A percentile compares a stretch with the other conserved stretches of the same genome.
Evolutionary conservation across 345 rosid genomes (phyloP).

Genomic region (Abelmoschus esculentus): DNA sequence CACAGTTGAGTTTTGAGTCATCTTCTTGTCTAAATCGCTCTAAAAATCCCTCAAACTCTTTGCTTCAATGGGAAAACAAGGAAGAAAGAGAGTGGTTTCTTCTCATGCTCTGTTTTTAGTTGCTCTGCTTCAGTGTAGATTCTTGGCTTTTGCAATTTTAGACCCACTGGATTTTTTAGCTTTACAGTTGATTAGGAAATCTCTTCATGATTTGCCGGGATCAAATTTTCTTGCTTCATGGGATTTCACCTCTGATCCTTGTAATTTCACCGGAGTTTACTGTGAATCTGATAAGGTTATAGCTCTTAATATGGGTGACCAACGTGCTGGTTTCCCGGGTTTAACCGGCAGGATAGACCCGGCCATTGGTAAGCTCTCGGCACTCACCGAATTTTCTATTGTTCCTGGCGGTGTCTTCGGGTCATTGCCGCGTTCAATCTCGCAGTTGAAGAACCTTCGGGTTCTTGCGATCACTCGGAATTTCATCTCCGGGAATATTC

Average conservation of each 20-base stretch:
- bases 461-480: constrained; percentile 70
- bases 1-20: constrained; percentile 40
- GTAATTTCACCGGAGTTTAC: constrained; percentile 81
- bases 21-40: not conserved
- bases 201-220: constrained; percentile 72
- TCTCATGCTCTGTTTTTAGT: constrained; percentile 9
- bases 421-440: constrained; percentile 50
- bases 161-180: constrained; percentile 88
- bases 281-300: constrained; percentile 63
- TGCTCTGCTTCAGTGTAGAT: constrained; percentile 17
- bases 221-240: constrained; percentile 82
- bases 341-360: constrained; percentile 66
- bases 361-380: constrained; percentile 70
- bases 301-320: constrained; percentile 77
- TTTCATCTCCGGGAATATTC: constrained; percentile 63
- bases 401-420: constrained; percentile 84
- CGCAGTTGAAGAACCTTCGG: constrained; percentile 52
- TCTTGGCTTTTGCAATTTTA: constrained; percentile 34
- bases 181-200: constrained; percentile 69
- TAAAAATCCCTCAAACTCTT: not conserved
- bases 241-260: constrained; percentile 96
- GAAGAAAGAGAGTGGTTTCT: constrained; percentile 13
- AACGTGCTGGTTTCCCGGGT: constrained; percentile 74
- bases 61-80: constrained; percentile 15
- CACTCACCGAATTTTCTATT: constrained; percentile 60